These are phyloP conservation scores for Amoebophrya sp. DNA, from an alignment of 169 alveolate species.

Conservation along the genomic window DNA sequence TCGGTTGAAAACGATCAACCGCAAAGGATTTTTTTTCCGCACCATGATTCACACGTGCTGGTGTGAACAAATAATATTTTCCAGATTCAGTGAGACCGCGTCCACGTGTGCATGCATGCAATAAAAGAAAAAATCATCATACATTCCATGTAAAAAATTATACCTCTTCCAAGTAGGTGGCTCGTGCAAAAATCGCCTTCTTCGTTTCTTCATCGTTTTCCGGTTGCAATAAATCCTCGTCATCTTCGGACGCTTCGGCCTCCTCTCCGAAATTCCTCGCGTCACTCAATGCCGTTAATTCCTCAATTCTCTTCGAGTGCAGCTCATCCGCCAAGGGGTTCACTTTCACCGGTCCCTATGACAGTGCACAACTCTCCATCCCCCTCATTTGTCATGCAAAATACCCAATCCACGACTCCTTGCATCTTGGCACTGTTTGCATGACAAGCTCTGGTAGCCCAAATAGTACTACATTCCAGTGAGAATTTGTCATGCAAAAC, in stretches of 20 bases:
- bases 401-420: not conserved
- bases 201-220: not conserved
- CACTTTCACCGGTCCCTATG: not conserved
- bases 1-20: not conserved
- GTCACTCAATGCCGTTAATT: not conserved
- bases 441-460: not conserved
- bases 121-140: too few species aligned
- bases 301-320: not conserved
- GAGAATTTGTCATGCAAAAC: not conserved
- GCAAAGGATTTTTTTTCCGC: not conserved
- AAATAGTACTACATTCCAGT: not conserved
- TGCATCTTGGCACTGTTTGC: not conserved
- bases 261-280: not conserved
- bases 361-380: not conserved
- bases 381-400: too few species aligned
- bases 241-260: not conserved
- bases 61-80: too few species aligned
- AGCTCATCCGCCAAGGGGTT: not conserved
- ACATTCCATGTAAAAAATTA: too few species aligned
- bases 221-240: not conserved
- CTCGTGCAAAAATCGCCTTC: not conserved
- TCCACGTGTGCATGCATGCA: not conserved
- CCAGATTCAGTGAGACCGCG: not conserved
- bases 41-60: not conserved
- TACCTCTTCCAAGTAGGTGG: slow-evolving; percentile 9